Conservation (phyloP, 805 yeast species). For the Ogataea pignaliae region DNA sequence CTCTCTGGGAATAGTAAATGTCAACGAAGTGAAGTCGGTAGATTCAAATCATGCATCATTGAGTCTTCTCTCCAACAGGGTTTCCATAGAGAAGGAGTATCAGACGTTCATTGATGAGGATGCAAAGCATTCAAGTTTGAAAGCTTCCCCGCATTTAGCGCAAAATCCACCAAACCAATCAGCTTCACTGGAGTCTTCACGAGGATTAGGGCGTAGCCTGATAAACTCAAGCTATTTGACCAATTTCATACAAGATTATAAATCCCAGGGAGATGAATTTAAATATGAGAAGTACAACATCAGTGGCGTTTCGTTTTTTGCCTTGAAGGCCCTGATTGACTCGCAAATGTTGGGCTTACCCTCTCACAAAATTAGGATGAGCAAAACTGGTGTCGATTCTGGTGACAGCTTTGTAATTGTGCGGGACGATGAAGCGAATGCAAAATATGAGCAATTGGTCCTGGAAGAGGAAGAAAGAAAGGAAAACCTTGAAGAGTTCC, state of each 20-base stretch:
- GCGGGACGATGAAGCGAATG: constrained; percentile 12
- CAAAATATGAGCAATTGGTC: background rate
- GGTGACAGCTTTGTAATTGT: constrained; percentile 24
- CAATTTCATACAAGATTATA: constrained; percentile 19
- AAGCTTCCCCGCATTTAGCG: too few species aligned
- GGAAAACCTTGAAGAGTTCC: background rate
- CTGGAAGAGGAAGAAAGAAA: constrained; percentile 6
- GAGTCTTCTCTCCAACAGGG: constrained; percentile 20
- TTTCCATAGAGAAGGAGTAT: constrained; percentile 17
- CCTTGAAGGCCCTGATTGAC: constrained; percentile 16
- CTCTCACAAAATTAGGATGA: constrained; percentile 18
- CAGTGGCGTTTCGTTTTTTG: constrained; percentile 10
- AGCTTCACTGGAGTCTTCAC: too few species aligned
- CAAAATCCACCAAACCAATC: too few species aligned
- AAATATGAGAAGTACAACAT: constrained; percentile 8
- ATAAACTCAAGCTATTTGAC: constrained; percentile 16
- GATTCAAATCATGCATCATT: constrained; percentile 19
- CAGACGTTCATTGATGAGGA: constrained; percentile 10
- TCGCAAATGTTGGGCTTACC: constrained; percentile 19
- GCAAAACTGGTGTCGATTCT: background rate
- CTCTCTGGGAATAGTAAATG: constrained; percentile 20
- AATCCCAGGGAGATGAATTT: background rate
- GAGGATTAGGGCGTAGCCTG: constrained; percentile 1
- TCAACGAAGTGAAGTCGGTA: constrained; percentile 9
- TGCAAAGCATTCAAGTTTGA: constrained; percentile 2